These are phyloP conservation scores for Sporisorium sorghi DNA, from an alignment of 1,284 basidiomycete species.

Conservation along the genomic window DNA sequence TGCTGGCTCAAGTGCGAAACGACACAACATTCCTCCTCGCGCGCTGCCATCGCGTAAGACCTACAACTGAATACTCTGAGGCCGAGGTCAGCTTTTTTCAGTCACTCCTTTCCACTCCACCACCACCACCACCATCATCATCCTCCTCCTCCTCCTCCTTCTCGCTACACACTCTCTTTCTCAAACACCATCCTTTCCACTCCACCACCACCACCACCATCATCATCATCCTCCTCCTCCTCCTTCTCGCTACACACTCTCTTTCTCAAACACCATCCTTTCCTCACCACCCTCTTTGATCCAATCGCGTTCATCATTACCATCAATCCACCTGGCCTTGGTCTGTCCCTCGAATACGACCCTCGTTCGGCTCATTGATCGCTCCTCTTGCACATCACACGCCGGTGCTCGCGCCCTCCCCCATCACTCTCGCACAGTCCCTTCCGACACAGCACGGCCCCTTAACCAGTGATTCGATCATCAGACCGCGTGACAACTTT, in stretches of 20 bases:
- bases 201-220: no score
- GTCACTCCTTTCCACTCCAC: no score
- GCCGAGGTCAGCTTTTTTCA: neutral
- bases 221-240: no score
- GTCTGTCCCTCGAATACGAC: neutral
- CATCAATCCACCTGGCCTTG: neutral
- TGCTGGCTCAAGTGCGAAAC: neutral
- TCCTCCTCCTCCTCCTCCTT: neutral
- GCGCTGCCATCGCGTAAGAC: conserved; percentile 8
- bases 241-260: no score
- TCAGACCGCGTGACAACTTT: neutral
- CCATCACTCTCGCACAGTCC: neutral
- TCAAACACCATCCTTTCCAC: conserved; percentile 7
- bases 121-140: conserved; percentile 1
- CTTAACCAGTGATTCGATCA: neutral
- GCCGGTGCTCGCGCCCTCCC: neutral
- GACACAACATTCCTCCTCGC: conserved; percentile 13
- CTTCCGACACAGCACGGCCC: conserved; percentile 3
- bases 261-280: no score
- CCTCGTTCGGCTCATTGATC: neutral
- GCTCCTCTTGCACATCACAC: neutral
- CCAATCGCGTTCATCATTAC: neutral
- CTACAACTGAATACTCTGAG: no score
- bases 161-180: neutral
- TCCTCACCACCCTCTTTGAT: neutral